Evolutionary conservation across 1,284 basidiomycete genomes (phyloP).

Genomic region (Kwoniella shivajii): DNA sequence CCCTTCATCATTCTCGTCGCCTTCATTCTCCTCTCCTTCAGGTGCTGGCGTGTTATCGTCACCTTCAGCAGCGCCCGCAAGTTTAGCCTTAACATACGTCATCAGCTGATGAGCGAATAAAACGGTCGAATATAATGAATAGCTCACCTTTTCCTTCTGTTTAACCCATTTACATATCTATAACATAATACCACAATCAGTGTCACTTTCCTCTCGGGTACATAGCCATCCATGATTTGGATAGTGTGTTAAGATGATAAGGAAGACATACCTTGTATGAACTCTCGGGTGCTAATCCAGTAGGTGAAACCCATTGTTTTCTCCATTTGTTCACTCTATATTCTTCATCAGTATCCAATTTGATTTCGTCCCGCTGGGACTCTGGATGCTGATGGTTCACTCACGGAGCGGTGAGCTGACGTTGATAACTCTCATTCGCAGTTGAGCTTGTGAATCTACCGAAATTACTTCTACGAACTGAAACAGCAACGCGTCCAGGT

Average conservation of each 20-base stretch:
- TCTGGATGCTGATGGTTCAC: conserved; percentile 6
- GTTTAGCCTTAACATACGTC: conserved; percentile 8
- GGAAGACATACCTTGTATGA: conserved; percentile 29
- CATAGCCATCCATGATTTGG: conserved; percentile 62
- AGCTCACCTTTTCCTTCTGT: conserved; percentile 17
- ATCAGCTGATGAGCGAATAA: not conserved
- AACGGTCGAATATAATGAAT: not conserved
- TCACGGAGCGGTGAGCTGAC: conserved; percentile 39
- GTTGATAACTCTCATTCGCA: conserved; percentile 36
- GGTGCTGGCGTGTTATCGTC: conserved; percentile 21
- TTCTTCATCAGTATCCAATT: not conserved
- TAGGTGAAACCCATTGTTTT: conserved; percentile 37
- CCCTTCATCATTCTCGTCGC: conserved; percentile 11
- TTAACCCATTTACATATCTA: conserved; percentile 36
- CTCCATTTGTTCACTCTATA: conserved; percentile 41
- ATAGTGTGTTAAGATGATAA: not conserved
- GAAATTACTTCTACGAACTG: conserved; percentile 16
- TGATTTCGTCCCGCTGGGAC: not conserved
- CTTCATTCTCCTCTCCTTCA: conserved; percentile 17
- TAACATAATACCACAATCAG: not conserved
- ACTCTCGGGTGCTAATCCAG: conserved; percentile 37
- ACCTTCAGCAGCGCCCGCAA: conserved; percentile 9
- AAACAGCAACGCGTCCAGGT: no score
- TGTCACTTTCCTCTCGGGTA: not conserved
- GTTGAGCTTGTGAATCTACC: conserved; percentile 38